Percentiles rank a stretch among this genome's conserved stretches.
These are phyloP conservation scores for Pyropia haitanensis DNA, from an alignment of 23 red algal species.

Conservation along the genomic window DNA sequence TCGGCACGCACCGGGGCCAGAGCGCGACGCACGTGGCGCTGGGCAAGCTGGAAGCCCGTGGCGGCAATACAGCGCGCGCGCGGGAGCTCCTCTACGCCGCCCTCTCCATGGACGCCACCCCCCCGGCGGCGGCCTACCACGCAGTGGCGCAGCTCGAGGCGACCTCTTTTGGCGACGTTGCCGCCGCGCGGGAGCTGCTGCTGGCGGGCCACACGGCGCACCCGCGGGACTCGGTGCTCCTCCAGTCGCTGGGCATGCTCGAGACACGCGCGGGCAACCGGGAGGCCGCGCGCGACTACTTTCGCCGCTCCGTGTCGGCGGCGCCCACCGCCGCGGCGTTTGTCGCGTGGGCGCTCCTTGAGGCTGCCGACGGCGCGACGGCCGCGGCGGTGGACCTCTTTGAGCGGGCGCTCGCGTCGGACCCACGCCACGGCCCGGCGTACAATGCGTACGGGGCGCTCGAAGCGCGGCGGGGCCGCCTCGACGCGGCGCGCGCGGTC, in stretches of 20 bases:
- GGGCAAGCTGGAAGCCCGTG: conserved; percentile 53
- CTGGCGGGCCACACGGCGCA: conserved; percentile 29
- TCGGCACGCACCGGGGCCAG: conserved; percentile 30
- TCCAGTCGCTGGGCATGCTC: conserved; percentile 69
- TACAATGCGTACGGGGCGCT: conserved; percentile 94
- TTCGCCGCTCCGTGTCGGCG: conserved; percentile 36
- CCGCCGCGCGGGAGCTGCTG: conserved; percentile 50
- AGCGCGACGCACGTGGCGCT: conserved; percentile 48
- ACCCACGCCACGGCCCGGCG: conserved; percentile 73
- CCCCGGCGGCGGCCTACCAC: conserved; percentile 46
- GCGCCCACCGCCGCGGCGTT: conserved; percentile 67
- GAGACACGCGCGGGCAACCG: conserved; percentile 43
- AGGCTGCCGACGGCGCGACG: conserved; percentile 35
- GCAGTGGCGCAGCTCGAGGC: conserved; percentile 83
- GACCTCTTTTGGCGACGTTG: conserved; percentile 22
- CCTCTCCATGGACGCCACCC: conserved; percentile 18
- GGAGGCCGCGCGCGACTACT: conserved; percentile 51
- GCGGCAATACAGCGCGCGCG: conserved; percentile 37
- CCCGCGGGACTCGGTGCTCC: conserved; percentile 33
- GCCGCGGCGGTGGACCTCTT: conserved; percentile 71
- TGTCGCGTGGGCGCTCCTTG: conserved; percentile 92
- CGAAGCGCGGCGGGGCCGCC: conserved; percentile 51
- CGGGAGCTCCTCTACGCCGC: conserved; percentile 51
- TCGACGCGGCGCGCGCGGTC: conserved; percentile 46
- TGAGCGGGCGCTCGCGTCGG: conserved; percentile 44